Percentiles rank a stretch among this genome's conserved stretches.
These are phyloP conservation scores for Pseudocercospora fijiensis DNA, from an alignment of 2,329 filamentous ascomycete genomes.

Conservation along the genomic window DNA sequence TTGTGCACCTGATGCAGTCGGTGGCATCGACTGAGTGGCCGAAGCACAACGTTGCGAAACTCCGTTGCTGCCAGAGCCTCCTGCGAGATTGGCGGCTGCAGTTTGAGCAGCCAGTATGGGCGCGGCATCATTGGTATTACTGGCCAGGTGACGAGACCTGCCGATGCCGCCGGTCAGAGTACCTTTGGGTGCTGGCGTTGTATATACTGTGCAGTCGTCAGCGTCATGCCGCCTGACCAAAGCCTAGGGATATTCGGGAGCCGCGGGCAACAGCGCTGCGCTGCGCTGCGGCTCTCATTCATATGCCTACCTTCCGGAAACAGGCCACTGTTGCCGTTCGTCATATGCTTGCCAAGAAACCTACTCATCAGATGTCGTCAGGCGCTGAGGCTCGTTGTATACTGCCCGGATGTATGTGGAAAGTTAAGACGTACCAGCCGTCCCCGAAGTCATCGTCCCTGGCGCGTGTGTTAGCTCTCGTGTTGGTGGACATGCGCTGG, in stretches of 20 bases:
- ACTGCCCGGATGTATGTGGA: constrained; percentile 6
- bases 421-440: constrained; percentile 47
- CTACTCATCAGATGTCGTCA: constrained; percentile 44
- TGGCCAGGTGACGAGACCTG: constrained; percentile 22
- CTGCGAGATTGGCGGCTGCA: constrained; percentile 18
- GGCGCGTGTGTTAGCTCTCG: constrained; percentile 10
- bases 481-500: background rate
- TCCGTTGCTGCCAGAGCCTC: constrained; percentile 7
- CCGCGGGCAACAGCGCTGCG: background rate
- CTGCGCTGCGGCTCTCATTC: background rate
- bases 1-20: constrained; percentile 14
- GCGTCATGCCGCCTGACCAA: constrained; percentile 2
- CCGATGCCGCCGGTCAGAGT: constrained; percentile 30
- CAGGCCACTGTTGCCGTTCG: constrained; percentile 71
- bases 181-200: constrained; percentile 40
- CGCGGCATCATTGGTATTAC: constrained; percentile 23
- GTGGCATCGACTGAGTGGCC: constrained; percentile 18
- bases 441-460: constrained; percentile 82
- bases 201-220: constrained; percentile 40
- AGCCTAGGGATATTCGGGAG: background rate
- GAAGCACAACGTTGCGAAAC: constrained; percentile 11
- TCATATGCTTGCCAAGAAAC: constrained; percentile 74
- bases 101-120: constrained; percentile 22
- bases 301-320: constrained; percentile 72
- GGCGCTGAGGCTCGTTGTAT: constrained; percentile 4